Conservation (phyloP, 495 filamentous ascomycete genomes). For the Aspergillus nidulans region DNA sequence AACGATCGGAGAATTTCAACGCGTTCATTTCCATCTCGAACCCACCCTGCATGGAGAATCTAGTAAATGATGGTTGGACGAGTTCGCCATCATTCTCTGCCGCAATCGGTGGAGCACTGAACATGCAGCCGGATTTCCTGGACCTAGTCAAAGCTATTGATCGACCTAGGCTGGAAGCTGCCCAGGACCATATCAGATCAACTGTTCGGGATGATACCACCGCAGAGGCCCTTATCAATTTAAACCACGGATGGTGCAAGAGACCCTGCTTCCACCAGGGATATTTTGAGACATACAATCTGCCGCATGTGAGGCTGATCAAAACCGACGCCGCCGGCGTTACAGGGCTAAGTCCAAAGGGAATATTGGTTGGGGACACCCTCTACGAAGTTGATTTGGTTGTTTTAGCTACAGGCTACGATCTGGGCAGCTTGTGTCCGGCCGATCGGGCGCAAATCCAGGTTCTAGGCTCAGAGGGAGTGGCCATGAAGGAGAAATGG, state of each 20-base stretch:
- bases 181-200: conserved; percentile 27
- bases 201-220: conserved; percentile 14
- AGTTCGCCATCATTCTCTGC: conserved; percentile 3
- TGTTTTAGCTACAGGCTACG: conserved; percentile 29
- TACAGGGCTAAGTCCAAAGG: conserved; percentile 21
- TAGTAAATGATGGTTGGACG: conserved; percentile 19
- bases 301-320: conserved; percentile 26
- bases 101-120: neutral
- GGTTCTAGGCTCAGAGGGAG: conserved; percentile 19
- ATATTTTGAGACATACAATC: conserved; percentile 29
- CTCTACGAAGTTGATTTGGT: conserved; percentile 37
- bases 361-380: conserved; percentile 27
- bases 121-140: neutral
- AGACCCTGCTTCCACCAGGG: conserved; percentile 26
- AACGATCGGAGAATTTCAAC: conserved; percentile 30
- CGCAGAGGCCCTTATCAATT: conserved; percentile 22
- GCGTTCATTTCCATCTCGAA: neutral
- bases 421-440: neutral
- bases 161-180: conserved; percentile 12
- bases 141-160: conserved; percentile 10
- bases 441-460: neutral
- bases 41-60: neutral
- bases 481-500: conserved; percentile 42
- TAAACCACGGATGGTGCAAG: conserved; percentile 27
- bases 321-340: too few species aligned